phyloP scores from a whole-genome alignment of 2,329 filamentous ascomycete genomes.

The Phyllachora maydis region DNA sequence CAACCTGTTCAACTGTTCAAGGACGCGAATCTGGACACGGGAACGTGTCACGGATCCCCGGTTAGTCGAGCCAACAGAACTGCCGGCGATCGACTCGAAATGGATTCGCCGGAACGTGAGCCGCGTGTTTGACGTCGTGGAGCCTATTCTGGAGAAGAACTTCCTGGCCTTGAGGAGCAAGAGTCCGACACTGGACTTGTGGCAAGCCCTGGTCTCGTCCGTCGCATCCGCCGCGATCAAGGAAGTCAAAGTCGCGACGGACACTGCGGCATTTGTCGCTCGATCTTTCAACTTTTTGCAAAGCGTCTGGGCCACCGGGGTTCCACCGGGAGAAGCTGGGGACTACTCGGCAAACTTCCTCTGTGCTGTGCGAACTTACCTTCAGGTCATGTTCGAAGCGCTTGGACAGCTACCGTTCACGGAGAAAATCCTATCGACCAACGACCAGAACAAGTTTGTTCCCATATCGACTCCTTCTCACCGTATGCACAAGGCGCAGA shows the following conservation, averaged over 20 bases:
- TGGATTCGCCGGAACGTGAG: conserved; percentile 62
- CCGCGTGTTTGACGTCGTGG: conserved; percentile 41
- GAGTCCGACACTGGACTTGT: conserved; percentile 31
- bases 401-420: conserved; percentile 41
- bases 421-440: conserved; percentile 33
- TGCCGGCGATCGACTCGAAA: conserved; percentile 67
- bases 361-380: conserved; percentile 26
- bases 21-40: conserved; percentile 48
- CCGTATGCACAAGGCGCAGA: conserved; percentile 27
- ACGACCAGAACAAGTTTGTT: conserved; percentile 33
- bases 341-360: conserved; percentile 27
- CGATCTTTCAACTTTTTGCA: conserved; percentile 48
- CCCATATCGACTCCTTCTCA: conserved; percentile 47
- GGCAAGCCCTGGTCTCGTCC: conserved; percentile 38
- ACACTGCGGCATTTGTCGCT: conserved; percentile 64
- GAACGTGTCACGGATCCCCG: conserved; percentile 43
- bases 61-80: conserved; percentile 43
- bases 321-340: conserved; percentile 22
- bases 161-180: conserved; percentile 41
- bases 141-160: conserved; percentile 36
- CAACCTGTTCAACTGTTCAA: conserved; percentile 44
- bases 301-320: conserved; percentile 41
- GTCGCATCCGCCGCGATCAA: conserved; percentile 52
- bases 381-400: conserved; percentile 24
- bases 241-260: conserved; percentile 73